phyloP scores from a whole-genome alignment of 108 stramenopile genomes.

The Licmophora abbreviata region DNA sequence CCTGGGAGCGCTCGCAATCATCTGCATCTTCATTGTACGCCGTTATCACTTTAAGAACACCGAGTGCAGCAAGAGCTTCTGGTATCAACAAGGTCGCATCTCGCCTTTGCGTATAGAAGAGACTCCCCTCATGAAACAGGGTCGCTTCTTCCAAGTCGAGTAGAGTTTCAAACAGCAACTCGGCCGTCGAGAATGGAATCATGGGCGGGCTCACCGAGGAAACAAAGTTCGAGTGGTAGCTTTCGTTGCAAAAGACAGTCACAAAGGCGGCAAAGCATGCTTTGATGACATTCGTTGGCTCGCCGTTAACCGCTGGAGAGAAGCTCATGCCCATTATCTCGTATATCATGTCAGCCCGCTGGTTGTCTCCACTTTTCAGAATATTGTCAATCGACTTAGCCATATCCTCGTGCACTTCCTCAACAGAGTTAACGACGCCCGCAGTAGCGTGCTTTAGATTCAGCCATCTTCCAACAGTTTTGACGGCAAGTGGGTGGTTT shows the following conservation, averaged over 20 bases:
- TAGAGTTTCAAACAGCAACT: slow-evolving; percentile 49
- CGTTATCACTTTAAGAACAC: slow-evolving; percentile 41
- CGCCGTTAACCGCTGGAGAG: slow-evolving; percentile 60
- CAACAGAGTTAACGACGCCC: slow-evolving; percentile 38
- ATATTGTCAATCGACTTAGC: slow-evolving; percentile 58
- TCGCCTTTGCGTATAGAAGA: slow-evolving; percentile 49
- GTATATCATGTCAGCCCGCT: slow-evolving; percentile 55
- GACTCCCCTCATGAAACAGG: slow-evolving; percentile 46
- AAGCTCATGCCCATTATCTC: slow-evolving; percentile 58
- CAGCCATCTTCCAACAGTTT: slow-evolving; percentile 67
- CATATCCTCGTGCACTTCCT: slow-evolving; percentile 39
- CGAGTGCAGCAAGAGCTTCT: slow-evolving; percentile 59
- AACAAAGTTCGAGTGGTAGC: slow-evolving; percentile 32
- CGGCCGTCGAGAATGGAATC: slow-evolving; percentile 49
- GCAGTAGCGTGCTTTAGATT: slow-evolving; percentile 61
- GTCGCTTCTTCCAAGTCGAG: slow-evolving; percentile 42
- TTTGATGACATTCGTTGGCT: slow-evolving; percentile 58
- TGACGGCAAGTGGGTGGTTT: slow-evolving; percentile 67
- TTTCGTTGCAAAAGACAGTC: slow-evolving; percentile 46
- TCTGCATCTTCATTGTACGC: slow-evolving; percentile 13
- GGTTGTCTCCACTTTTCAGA: slow-evolving; percentile 27
- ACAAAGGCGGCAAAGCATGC: slow-evolving; percentile 66
- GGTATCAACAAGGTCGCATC: slow-evolving; percentile 62
- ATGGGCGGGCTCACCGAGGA: slow-evolving; percentile 37
- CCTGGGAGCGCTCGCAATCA: slow-evolving; percentile 9